Conservation (phyloP, 768 basidiomycete species). For the Tulasnella sp. region DNA sequence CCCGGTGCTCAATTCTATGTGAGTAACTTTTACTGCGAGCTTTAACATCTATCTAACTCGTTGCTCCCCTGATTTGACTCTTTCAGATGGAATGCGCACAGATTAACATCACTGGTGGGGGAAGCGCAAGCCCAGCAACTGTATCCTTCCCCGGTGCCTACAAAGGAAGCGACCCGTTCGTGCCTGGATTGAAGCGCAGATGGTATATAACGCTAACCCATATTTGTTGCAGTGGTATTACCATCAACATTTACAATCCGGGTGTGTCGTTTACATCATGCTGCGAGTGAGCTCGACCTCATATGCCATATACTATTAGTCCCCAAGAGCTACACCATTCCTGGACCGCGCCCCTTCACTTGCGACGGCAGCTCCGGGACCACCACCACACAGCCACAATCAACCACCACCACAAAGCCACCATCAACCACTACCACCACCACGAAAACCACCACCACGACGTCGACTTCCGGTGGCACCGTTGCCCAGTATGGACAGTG, state of each 20-base stretch:
- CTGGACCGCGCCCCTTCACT: conserved; percentile 25
- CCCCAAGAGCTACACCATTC: conserved; percentile 28
- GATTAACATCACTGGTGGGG: conserved; percentile 47
- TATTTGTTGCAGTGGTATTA: conserved; percentile 17
- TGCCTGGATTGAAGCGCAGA: background rate
- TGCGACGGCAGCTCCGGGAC: conserved; percentile 12
- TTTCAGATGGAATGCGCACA: conserved; percentile 48
- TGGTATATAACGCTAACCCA: background rate
- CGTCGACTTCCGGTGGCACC: background rate
- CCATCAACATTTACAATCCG: conserved; percentile 31
- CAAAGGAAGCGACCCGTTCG: conserved; percentile 27
- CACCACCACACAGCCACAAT: background rate
- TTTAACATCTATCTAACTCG: conserved; percentile 1
- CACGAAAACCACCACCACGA: background rate
- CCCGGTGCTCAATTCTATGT: conserved; percentile 60
- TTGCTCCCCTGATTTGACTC: background rate
- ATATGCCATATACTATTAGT: background rate
- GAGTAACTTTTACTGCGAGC: conserved; percentile 36
- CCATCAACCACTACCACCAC: background rate
- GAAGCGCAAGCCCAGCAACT: conserved; percentile 39
- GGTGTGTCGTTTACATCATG: background rate
- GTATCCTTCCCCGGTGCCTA: conserved; percentile 39
- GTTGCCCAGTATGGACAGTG: conserved; percentile 13
- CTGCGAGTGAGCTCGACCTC: background rate
- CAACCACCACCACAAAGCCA: conserved; percentile 7